Evolutionary conservation across 2,329 filamentous ascomycete species (phyloP).

Genomic region (Xylaria arbuscula): DNA sequence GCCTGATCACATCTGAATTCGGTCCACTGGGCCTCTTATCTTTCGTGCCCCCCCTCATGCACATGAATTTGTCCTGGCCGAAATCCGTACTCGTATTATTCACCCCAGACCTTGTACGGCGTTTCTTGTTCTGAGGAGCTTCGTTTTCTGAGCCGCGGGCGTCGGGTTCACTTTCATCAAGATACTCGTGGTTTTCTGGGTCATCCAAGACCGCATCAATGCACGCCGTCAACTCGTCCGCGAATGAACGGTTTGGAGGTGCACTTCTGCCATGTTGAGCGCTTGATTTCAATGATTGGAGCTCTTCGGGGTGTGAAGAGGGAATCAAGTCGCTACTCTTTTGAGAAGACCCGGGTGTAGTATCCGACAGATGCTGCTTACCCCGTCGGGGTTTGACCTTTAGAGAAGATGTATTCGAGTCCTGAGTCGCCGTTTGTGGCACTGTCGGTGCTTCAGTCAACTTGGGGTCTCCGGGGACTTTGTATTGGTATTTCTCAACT

Average conservation of each 20-base stretch:
- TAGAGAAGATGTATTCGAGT: slow-evolving; percentile 33
- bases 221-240: slow-evolving; percentile 33
- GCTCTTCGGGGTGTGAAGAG: slow-evolving; percentile 33
- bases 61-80: slow-evolving; percentile 63
- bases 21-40: slow-evolving; percentile 66
- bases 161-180: slow-evolving; percentile 20
- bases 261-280: neutral
- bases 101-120: neutral
- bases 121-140: slow-evolving; percentile 22
- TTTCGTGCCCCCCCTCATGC: slow-evolving; percentile 63
- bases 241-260: neutral
- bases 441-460: slow-evolving; percentile 34
- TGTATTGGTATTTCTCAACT: slow-evolving; percentile 69
- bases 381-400: slow-evolving; percentile 35
- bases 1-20: slow-evolving; percentile 79
- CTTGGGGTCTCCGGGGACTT: slow-evolving; percentile 62
- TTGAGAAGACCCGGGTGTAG: slow-evolving; percentile 20
- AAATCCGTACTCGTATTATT: slow-evolving; percentile 1
- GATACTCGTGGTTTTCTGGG: slow-evolving; percentile 33
- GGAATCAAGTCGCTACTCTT: slow-evolving; percentile 23
- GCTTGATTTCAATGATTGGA: neutral
- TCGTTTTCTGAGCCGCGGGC: slow-evolving; percentile 18
- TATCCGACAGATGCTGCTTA: neutral
- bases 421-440: slow-evolving; percentile 23
- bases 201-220: slow-evolving; percentile 36